Evolutionary conservation across 768 basidiomycete species (phyloP).

Genomic region (Boletus rubropictus): DNA sequence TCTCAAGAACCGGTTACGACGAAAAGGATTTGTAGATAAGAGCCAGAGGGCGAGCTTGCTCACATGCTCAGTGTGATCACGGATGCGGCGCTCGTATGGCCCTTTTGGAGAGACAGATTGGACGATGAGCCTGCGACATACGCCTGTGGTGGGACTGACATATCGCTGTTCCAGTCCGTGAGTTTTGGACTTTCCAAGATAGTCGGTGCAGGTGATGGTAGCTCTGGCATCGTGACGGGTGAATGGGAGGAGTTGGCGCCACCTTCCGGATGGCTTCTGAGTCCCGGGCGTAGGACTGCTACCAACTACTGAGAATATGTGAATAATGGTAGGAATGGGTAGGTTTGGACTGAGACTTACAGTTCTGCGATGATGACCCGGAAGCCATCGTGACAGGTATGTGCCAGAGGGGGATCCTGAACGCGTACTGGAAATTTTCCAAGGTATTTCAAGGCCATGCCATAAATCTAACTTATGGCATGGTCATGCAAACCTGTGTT

Average conservation of each 20-base stretch:
- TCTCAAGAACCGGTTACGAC: neutral
- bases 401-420: neutral
- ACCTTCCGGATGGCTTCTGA: neutral
- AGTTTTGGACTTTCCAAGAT: neutral
- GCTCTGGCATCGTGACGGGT: neutral
- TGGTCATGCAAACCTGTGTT: no score
- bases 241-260: neutral
- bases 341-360: neutral
- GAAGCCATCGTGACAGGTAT: neutral
- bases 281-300: neutral
- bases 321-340: neutral
- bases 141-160: constrained; percentile 14
- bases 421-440: neutral
- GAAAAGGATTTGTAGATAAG: neutral
- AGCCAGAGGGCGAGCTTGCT: constrained; percentile 17
- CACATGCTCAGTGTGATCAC: neutral
- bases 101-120: constrained; percentile 6
- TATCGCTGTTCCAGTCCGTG: constrained; percentile 15
- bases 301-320: neutral
- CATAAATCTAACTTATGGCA: no score
- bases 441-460: neutral
- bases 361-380: neutral
- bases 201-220: constrained; percentile 6
- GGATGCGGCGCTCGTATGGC: constrained; percentile 2
- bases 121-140: constrained; percentile 10